These are phyloP conservation scores for Trichoderma sp. DNA, from an alignment of 2,329 filamentous ascomycete species.

Conservation along the genomic window DNA sequence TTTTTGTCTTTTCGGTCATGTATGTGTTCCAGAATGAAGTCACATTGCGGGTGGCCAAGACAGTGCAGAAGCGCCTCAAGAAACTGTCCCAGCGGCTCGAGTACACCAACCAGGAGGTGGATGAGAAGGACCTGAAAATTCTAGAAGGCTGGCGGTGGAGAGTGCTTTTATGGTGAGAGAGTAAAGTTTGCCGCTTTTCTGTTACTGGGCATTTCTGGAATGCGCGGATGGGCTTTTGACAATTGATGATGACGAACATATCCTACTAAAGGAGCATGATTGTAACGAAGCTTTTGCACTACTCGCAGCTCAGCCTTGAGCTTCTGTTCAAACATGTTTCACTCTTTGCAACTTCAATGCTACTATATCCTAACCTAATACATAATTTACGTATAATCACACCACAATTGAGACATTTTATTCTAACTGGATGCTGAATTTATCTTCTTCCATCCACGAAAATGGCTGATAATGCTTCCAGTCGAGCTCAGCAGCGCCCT, in stretches of 20 bases:
- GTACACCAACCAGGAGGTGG: constrained; percentile 50
- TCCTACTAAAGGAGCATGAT: constrained; percentile 40
- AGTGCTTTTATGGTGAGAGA: constrained; percentile 48
- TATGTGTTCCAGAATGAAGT: constrained; percentile 65
- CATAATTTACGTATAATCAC: background rate
- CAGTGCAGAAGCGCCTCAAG: constrained; percentile 55
- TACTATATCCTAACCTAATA: background rate
- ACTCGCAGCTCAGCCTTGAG: constrained; percentile 15
- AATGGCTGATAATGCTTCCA: background rate
- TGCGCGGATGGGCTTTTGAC: background rate
- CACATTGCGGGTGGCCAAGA: constrained; percentile 57
- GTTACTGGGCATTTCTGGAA: constrained; percentile 7
- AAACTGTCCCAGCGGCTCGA: constrained; percentile 54
- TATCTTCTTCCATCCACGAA: background rate
- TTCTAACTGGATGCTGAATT: background rate
- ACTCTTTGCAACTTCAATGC: background rate
- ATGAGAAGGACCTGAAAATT: constrained; percentile 53
- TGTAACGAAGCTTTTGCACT: constrained; percentile 37
- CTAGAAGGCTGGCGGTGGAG: constrained; percentile 62
- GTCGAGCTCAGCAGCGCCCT: background rate
- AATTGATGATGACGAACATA: constrained; percentile 28
- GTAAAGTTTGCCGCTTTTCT: constrained; percentile 10
- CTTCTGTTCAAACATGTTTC: background rate
- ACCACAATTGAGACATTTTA: background rate
- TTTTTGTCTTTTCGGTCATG: constrained; percentile 60